Evolutionary conservation across 257 asterid species (phyloP), one percentile per base, ranked within the genome.

Genomic region (Nicotiana otophora): DNA sequence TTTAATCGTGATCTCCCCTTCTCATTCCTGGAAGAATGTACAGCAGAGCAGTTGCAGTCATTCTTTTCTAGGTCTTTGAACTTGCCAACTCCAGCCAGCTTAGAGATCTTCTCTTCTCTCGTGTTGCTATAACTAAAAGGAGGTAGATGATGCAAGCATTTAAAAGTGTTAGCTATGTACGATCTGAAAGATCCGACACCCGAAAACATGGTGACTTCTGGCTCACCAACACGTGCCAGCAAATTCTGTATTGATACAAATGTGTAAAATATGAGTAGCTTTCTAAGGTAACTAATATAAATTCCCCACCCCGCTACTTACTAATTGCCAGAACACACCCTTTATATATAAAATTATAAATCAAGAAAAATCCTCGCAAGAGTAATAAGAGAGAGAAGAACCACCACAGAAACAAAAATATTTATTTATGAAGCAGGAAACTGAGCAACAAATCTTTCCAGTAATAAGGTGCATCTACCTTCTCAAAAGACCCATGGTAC

Each of bases 401-500:
- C 2, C 48, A 39, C 10, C 48, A 39, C 10, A 39, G 48, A 39
- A 39, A 39, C 10, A 23, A 34, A 46, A 57, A 19, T 30, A 78
- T 14, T 36, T n/a, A 65, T 46, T 9, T 51, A 58, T 31, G 16
- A 57, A 28, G 19, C 58, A 46, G 77, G 60, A 81, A 78, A 48
- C 57, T 81, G 77, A 77, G 57, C 0, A 68, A 3, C 11, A 74
- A 42, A 30, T 10, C 48, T 63, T 81, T 83, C 69, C 51, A 26
- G 66, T 23, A n/a, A 48, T 48, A 72, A 78, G 54, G 82, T 57
- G 30, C 54, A 81, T 81, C 62, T 85, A 92, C 98, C 97, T 94
- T 96, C 87, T 94, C 98, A 86, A 96, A 96, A 46, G 98, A 65
- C 63, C 98, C 99, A 54, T 88, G 97, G 90, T 84, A 93, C 94